Conservation (phyloP, 2,329 filamentous ascomycete species). For the Colletotrichum endophyticum region DNA sequence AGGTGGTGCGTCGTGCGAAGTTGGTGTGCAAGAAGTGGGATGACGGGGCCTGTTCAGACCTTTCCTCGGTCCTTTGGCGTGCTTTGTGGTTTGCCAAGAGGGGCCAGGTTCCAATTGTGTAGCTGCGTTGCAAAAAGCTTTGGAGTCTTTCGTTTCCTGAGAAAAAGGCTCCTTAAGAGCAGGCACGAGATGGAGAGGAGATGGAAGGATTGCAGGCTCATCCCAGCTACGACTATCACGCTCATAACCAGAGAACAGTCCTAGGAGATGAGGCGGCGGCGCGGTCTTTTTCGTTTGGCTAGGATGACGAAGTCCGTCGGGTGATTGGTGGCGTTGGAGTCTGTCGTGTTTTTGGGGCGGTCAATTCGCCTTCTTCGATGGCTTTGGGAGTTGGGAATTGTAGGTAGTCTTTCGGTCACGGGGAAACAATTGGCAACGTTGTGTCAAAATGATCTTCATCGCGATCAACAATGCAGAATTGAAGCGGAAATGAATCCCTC, state of each 20-base stretch:
- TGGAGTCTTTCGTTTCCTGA: neutral
- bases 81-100: neutral
- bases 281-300: neutral
- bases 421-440: neutral
- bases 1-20: neutral
- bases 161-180: neutral
- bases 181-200: neutral
- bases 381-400: neutral
- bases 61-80: neutral
- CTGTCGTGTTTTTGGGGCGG: neutral
- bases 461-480: neutral
- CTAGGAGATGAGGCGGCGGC: neutral
- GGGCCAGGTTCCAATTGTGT: neutral
- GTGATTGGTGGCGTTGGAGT: neutral
- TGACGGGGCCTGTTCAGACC: neutral
- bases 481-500: neutral
- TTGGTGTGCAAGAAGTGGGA: neutral
- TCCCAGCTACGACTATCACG: neutral
- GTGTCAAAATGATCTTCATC: neutral
- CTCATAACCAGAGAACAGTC: neutral
- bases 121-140: neutral
- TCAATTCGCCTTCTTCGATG: neutral
- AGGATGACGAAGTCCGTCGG: neutral
- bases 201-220: neutral
- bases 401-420: neutral